Conservation (phyloP, 371 early-diverging fungal species). For the Apophysomyces sp. region DNA sequence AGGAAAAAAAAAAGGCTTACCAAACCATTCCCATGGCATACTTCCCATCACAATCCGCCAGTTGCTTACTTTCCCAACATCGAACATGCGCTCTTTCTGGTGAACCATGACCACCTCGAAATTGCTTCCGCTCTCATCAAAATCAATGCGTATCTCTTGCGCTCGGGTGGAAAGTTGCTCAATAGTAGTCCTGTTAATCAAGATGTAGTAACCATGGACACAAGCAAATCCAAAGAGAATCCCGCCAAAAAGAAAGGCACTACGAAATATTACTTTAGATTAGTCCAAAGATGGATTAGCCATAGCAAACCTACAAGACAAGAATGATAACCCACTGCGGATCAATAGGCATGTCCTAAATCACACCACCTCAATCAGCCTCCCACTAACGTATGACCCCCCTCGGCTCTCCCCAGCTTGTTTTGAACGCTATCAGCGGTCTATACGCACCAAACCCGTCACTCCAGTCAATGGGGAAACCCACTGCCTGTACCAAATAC, state of each 20-base stretch:
- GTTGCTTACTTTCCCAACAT: constrained; percentile 37
- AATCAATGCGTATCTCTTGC: constrained; percentile 44
- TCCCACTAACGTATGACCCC: background rate
- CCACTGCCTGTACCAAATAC: constrained; percentile 5
- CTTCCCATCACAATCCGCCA: constrained; percentile 50
- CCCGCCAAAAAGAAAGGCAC: constrained; percentile 42
- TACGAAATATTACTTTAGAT: background rate
- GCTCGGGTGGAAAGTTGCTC: constrained; percentile 49
- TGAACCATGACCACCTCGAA: constrained; percentile 49
- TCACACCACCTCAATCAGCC: background rate
- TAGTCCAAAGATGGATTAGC: no score
- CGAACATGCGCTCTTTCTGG: constrained; percentile 47
- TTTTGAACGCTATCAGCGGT: background rate
- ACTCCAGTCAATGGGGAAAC: background rate
- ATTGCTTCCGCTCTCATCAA: constrained; percentile 38
- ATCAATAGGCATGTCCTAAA: constrained; percentile 26
- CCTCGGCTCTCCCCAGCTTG: background rate
- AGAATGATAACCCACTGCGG: constrained; percentile 42
- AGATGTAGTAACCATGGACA: constrained; percentile 49
- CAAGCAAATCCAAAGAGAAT: constrained; percentile 46
- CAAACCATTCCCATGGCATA: constrained; percentile 32
- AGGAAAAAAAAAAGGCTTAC: constrained; percentile 26
- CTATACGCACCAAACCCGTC: background rate
- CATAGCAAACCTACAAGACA: constrained; percentile 23
- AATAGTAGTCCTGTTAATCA: constrained; percentile 56